Conservation (phyloP, 2,329 filamentous ascomycete genomes). For the Aspergillus caelatus region DNA sequence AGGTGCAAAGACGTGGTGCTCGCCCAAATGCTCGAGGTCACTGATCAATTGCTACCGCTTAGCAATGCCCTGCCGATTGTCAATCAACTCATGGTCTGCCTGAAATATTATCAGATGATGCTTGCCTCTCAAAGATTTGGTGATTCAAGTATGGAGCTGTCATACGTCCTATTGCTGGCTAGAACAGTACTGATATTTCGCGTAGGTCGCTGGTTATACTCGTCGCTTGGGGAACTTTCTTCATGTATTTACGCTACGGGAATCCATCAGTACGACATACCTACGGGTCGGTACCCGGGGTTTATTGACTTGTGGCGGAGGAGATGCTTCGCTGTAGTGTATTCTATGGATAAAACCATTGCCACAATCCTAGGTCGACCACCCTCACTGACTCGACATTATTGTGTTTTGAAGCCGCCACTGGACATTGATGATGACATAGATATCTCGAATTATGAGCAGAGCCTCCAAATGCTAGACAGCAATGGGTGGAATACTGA, state of each 20-base stretch:
- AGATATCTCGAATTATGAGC: not conserved
- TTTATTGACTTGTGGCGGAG: constrained; percentile 7
- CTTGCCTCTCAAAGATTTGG: constrained; percentile 3
- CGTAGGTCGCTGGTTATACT: not conserved
- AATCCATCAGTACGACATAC: not conserved
- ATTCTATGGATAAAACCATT: constrained; percentile 6
- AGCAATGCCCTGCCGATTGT: not conserved
- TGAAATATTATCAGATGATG: constrained; percentile 6
- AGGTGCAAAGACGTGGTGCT: not conserved
- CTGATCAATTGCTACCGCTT: not conserved
- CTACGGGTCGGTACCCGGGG: not conserved
- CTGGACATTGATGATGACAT: constrained; percentile 7
- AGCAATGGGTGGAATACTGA: constrained; percentile 4
- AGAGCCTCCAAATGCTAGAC: not conserved
- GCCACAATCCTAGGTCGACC: constrained; percentile 7
- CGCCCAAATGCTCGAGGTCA: not conserved
- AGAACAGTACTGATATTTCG: not conserved
- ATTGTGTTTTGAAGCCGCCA: constrained; percentile 6
- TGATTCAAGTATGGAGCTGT: constrained; percentile 2
- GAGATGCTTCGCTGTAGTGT: constrained; percentile 1
- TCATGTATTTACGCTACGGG: not conserved
- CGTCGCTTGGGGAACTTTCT: not conserved
- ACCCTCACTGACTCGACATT: constrained; percentile 3
- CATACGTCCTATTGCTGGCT: not conserved
- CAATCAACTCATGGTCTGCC: constrained; percentile 1